A percentile compares a stretch with the other conserved stretches of the same genome.
Evolutionary conservation across 768 basidiomycete genomes (phyloP).

Genomic region (Sarcodon aspratus): DNA sequence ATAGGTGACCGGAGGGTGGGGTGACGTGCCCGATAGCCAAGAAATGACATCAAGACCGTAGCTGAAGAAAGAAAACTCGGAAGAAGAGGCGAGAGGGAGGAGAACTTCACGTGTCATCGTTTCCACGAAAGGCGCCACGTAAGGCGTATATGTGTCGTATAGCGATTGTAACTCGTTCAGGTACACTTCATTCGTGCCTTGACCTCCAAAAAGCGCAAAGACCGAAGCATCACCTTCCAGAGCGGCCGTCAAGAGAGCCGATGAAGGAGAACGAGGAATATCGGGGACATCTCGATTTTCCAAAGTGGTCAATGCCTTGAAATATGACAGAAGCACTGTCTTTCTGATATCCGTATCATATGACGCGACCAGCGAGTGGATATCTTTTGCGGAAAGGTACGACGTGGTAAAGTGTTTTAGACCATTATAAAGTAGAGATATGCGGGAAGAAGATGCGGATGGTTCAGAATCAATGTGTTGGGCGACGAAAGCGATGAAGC

Average conservation of each 20-base stretch:
- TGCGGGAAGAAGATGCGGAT: constrained; percentile 39
- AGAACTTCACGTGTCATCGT: constrained; percentile 58
- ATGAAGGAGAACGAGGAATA: constrained; percentile 48
- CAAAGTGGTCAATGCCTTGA: constrained; percentile 58
- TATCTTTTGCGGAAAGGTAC: constrained; percentile 62
- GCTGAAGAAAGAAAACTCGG: constrained; percentile 56
- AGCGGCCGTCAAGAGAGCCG: constrained; percentile 61
- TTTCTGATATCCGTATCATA: constrained; percentile 72
- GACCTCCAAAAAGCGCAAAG: constrained; percentile 94
- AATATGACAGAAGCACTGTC: constrained; percentile 70
- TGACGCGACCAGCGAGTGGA: constrained; percentile 70
- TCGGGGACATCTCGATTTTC: constrained; percentile 41
- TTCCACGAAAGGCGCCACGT: constrained; percentile 62
- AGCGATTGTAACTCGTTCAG: constrained; percentile 91
- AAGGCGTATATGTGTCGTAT: constrained; percentile 86
- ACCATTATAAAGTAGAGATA: constrained; percentile 59
- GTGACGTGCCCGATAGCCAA: constrained; percentile 66
- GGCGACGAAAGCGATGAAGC: constrained; percentile 73
- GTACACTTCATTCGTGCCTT: constrained; percentile 97
- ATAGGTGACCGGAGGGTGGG: constrained; percentile 77
- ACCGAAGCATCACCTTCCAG: constrained; percentile 55
- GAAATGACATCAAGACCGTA: constrained; percentile 73
- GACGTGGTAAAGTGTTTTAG: constrained; percentile 69
- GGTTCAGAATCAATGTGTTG: constrained; percentile 46
- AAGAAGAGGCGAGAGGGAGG: constrained; percentile 51